Conservation (phyloP, 1,284 basidiomycete genomes). For the Takashimella tepidaria region DNA sequence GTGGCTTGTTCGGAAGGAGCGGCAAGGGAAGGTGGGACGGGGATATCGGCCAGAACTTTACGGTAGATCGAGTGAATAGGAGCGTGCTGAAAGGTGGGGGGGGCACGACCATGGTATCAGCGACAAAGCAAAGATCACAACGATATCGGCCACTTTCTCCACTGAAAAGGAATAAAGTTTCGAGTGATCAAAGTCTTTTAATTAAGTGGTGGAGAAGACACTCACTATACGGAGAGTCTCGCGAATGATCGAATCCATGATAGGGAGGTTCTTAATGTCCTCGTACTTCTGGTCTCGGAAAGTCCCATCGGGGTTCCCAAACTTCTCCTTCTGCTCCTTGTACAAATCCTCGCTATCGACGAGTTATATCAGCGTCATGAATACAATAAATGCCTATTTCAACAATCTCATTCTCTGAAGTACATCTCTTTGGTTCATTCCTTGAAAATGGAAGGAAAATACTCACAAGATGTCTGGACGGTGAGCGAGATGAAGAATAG, state of each 20-base stretch:
- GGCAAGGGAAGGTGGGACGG: conserved; percentile 73
- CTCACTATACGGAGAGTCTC: conserved; percentile 73
- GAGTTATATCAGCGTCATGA: no score
- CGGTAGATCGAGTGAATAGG: conserved; percentile 79
- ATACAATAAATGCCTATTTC: not conserved
- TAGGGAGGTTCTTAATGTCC: conserved; percentile 72
- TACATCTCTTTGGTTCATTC: no score
- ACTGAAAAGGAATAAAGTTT: no score
- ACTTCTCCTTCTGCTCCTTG: conserved; percentile 80
- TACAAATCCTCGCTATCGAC: conserved; percentile 68
- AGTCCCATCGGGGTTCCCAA: conserved; percentile 71
- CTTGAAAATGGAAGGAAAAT: not conserved
- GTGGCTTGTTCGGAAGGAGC: conserved; percentile 63
- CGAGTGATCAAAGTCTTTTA: conserved; percentile 18
- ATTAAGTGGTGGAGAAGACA: not conserved
- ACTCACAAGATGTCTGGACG: conserved; percentile 70
- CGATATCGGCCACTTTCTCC: no score
- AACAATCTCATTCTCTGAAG: not conserved
- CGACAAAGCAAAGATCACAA: conserved; percentile 15
- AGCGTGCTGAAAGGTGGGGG: conserved; percentile 58
- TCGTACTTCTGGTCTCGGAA: conserved; percentile 82
- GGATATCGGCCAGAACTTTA: conserved; percentile 76
- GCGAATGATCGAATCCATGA: conserved; percentile 84
- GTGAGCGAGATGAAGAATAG: conserved; percentile 83
- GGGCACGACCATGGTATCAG: no score